Base-by-base conservation (phyloP, 2,329 filamentous ascomycete species). In the Sclerotinia minor region DNA sequence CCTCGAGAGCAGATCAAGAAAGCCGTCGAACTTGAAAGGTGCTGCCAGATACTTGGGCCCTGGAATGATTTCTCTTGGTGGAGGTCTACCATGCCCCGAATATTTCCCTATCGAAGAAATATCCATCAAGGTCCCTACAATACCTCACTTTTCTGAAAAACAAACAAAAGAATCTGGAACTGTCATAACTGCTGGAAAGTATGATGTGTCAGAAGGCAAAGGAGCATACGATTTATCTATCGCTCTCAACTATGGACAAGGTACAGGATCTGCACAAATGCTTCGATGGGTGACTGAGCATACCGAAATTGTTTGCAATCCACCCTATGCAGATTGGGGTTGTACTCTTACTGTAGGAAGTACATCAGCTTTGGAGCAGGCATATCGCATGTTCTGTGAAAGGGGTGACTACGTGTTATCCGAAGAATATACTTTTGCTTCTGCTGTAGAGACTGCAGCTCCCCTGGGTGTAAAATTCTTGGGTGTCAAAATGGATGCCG, bases 261-360 rank as follows among this genome's bases (percentile, higher is more conserved):
- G 93, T 11, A 88, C 88, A 24, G 95, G 95, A 24, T 87, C 92
- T 15, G 90, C 92, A 4, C 95, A 97, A 80, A 83, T 99, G 78
- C 82, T 97, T 71, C 89, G 95, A 69, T 98, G 91, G 81, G 84
- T 98, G 63, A 96, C 94, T 0, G 95, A 99, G 81, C 95, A 98
- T 80, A 96, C 94, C 0, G 94, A 99, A 80, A 87, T 98, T 67
- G 88, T 97, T 21, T 92, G 92, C 79, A 84, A 87, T 70, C 94
- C 94, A 21, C 92, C 92, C 0, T 98, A 98, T 77, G 85, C 89
- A 24, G 94, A 99, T 80, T 99, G 95, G 95, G 84, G 87, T 71
- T 92, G 92, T 74, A 89, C 88, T 66, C 84, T 97, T 81, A 94
- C 89, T 2, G 86, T 94, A 52, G 95, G 94, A 65, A 95, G 89